Evolutionary conservation across 78 protist species (phyloP).

Genomic region (Protostelium mycophagum): DNA sequence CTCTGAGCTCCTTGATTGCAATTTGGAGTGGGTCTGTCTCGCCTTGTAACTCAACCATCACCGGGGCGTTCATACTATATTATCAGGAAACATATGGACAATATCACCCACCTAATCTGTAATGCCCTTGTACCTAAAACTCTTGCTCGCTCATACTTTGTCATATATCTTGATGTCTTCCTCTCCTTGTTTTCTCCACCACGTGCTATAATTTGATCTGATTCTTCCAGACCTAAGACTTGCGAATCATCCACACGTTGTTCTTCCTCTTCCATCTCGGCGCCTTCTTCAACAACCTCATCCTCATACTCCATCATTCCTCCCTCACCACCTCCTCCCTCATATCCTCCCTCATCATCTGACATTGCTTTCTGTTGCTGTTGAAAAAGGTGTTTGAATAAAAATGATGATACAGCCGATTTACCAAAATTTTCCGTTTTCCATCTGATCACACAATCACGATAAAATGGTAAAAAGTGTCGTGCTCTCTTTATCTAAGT

Average conservation of each 20-base stretch:
- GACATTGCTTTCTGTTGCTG: neutral
- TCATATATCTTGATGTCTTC: conserved; percentile 85
- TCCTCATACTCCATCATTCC: conserved; percentile 27
- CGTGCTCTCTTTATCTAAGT: neutral
- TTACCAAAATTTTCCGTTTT: neutral
- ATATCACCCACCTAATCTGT: conserved; percentile 60
- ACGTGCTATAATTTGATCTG: conserved; percentile 11
- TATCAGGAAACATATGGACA: neutral
- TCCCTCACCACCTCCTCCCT: conserved; percentile 2
- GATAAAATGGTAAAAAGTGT: neutral
- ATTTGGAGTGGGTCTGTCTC: conserved; percentile 93
- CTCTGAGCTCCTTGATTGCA: conserved; percentile 85
- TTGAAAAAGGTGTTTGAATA: neutral
- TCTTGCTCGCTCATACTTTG: conserved; percentile 92
- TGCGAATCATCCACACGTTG: conserved; percentile 30
- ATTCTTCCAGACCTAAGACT: conserved; percentile 22
- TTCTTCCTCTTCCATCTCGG: conserved; percentile 22
- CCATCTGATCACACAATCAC: neutral
- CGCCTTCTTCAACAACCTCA: conserved; percentile 24
- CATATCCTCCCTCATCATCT: neutral
- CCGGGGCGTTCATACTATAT: conserved; percentile 84
- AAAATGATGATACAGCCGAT: neutral
- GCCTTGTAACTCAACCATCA: conserved; percentile 88
- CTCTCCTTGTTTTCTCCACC: conserved; percentile 39
- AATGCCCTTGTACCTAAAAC: conserved; percentile 92